These are phyloP conservation scores for Ceratocystis papillata DNA, from an alignment of 2,329 filamentous ascomycete species.

Conservation along the genomic window DNA sequence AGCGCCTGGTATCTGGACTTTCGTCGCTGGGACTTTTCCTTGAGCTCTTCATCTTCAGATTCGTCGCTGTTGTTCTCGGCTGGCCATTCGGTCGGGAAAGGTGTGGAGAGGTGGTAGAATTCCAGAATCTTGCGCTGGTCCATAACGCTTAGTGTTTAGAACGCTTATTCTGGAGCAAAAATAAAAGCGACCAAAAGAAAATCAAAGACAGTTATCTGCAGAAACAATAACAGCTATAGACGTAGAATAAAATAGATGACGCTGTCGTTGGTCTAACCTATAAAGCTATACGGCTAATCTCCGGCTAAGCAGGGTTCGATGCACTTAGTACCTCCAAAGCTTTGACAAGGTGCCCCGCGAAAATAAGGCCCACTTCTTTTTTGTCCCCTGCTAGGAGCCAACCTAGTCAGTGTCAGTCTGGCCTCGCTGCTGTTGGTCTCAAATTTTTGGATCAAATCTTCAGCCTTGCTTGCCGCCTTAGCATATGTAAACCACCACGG, in stretches of 20 bases:
- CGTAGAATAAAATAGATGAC: not conserved
- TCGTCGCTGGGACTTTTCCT: slow-evolving; percentile 44
- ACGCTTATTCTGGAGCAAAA: not conserved
- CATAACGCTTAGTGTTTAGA: slow-evolving; percentile 35
- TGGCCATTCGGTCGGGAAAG: slow-evolving; percentile 79
- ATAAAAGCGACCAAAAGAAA: not conserved
- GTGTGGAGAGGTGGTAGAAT: slow-evolving; percentile 74
- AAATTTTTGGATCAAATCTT: slow-evolving; percentile 17
- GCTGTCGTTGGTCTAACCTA: not conserved
- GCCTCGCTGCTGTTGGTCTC: slow-evolving; percentile 5
- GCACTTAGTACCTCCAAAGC: not conserved
- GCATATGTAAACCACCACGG: not conserved
- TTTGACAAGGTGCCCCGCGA: slow-evolving; percentile 13
- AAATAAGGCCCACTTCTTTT: slow-evolving; percentile 2
- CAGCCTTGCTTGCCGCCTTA: slow-evolving; percentile 18
- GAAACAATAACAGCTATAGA: not conserved
- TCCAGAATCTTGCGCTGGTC: slow-evolving; percentile 68
- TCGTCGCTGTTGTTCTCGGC: slow-evolving; percentile 61
- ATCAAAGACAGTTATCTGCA: not conserved
- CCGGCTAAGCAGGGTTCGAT: not conserved
- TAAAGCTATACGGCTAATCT: slow-evolving; percentile 11
- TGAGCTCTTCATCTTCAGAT: slow-evolving; percentile 47
- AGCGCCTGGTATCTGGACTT: slow-evolving; percentile 78
- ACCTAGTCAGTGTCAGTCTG: slow-evolving; percentile 14
- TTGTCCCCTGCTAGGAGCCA: not conserved